Base-by-base conservation (phyloP, 164 flowering plant species). In the Annona cherimola region DNA sequence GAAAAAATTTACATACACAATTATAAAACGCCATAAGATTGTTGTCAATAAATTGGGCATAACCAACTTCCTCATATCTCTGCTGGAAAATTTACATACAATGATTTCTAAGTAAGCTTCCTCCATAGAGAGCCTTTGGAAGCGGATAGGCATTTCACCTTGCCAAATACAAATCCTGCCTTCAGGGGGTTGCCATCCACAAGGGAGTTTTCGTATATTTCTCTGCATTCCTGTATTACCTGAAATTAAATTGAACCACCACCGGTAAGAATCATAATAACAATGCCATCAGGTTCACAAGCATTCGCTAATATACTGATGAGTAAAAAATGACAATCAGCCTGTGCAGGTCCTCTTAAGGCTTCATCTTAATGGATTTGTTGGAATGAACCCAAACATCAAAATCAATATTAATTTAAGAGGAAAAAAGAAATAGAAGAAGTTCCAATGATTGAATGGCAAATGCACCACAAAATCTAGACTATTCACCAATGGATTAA, bases 171-270 rank as follows among this genome's bases (percentile, higher is more conserved):
- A 78, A 93, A 95, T 63, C 98, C 98, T 3, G 92, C 79, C 77
- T 91, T 95, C n/a, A 92, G 82, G 4, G 97, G 95, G 62, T 87
- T 88, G 55, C 94, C 96, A 77, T 83, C 94, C 72, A 89, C 89
- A 40, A 90, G 86, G 4, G 98, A 86, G 68, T 90, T 84, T 80
- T 90, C 96, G 59, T 90, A 93, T 7, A 96, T 91, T 76, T 91
- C 99, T 79, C 85, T 93, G 92, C 99, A 96, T 78, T 96, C 98
- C 76, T 89, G 95, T 45, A 91, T 91, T 72, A 93, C 98, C 99
- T 96, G 89, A 26, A 26, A 26, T 26, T 26, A 26, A 26, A 26
- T 76, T 75, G 72, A 73, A 74, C 57, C 57, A 26, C 26, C 41
- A 75, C 16, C 11, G 5, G 42, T 59, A 19, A 55, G 40, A 41